Base-by-base conservation (phyloP, 305 asterid species). In the Nicotiana rustica region DNA sequence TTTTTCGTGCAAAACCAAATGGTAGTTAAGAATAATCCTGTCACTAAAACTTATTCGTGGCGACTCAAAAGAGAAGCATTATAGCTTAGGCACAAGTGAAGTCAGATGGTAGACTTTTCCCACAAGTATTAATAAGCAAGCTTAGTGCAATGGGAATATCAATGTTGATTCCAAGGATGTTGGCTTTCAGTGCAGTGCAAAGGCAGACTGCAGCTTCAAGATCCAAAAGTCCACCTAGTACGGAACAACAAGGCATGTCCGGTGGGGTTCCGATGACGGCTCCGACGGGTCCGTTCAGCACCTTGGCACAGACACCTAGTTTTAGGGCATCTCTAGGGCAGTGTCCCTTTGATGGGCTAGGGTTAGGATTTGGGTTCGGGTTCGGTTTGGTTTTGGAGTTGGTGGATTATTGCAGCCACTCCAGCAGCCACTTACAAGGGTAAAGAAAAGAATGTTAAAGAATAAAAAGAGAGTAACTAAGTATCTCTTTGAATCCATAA, bases 301-400 rank as follows among this genome's bases (percentile, higher is more conserved):
- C 82, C 71, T 93, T 92, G 25, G 97, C 93, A 71, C 97, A 93
- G 25, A 92, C 84, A 12, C 97, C 97, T 12, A 93, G 84, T 83
- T 93, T 93, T 78, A 93, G 80, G 86, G 97, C 89, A 83, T 91
- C 97, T 62, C 91, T 89, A 5, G 97, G 97, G 89, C 97, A 93
- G 9, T 33, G 85, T 21, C 91, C 92, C 76, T 81, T 85, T 4
- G 13, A 18, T 3, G 91, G 90, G 84, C n/a, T 84, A 0, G 89
- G 87, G 77, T 4, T 86, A 1, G 91, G 93, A 31, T 56, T 80
- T 0, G 92, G 91, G 44, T 67, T 62, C 0, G 87, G 89, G 55
- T 61, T 77, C 1, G 86, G 84, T 10, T 85, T 0, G 95, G 89
- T 25, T 15, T 65, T 47, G 87, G 83, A 67, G 31, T 29, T 21